These are phyloP conservation scores for Phytophthora idaei DNA, from an alignment of 352 stramenopile species.

Conservation along the genomic window DNA sequence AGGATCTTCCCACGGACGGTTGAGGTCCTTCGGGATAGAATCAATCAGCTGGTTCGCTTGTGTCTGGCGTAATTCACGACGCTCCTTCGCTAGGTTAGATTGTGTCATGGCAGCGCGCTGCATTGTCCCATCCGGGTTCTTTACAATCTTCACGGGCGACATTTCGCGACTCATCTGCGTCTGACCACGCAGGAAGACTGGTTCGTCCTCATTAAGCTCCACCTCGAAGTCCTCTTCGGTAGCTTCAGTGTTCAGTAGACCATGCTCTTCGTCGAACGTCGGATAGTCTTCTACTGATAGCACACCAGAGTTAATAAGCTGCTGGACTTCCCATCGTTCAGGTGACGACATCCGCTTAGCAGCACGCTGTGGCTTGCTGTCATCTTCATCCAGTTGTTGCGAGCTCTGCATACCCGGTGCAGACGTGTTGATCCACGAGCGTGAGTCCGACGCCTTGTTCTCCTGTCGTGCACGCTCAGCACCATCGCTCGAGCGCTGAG, in stretches of 20 bases:
- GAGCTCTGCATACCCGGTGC: conserved; percentile 81
- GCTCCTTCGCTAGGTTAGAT: conserved; percentile 96
- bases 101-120: conserved; percentile 98
- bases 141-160: conserved; percentile 98
- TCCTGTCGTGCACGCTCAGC: conserved; percentile 59
- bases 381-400: conserved; percentile 67
- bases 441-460: conserved; percentile 54
- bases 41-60: conserved; percentile 97
- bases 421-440: conserved; percentile 87
- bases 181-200: conserved; percentile 96
- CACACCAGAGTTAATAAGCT: conserved; percentile 98
- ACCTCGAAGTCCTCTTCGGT: conserved; percentile 93
- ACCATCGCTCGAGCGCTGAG: conserved; percentile 81
- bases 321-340: conserved; percentile 97
- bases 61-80: conserved; percentile 95
- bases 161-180: conserved; percentile 91
- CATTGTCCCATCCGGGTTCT: conserved; percentile 99
- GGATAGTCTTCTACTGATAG: conserved; percentile 98
- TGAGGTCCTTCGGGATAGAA: conserved; percentile 98
- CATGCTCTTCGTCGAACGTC: conserved; percentile 96
- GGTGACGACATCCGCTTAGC: conserved; percentile 94
- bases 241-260: conserved; percentile 76
- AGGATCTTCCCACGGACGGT: conserved; percentile 98
- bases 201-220: conserved; percentile 97
- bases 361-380: conserved; percentile 72